Percentiles rank a stretch among this genome's conserved stretches.
Evolutionary conservation across 108 stramenopile genomes (phyloP).

Genomic region (Pseudonitzschia multiseries): DNA sequence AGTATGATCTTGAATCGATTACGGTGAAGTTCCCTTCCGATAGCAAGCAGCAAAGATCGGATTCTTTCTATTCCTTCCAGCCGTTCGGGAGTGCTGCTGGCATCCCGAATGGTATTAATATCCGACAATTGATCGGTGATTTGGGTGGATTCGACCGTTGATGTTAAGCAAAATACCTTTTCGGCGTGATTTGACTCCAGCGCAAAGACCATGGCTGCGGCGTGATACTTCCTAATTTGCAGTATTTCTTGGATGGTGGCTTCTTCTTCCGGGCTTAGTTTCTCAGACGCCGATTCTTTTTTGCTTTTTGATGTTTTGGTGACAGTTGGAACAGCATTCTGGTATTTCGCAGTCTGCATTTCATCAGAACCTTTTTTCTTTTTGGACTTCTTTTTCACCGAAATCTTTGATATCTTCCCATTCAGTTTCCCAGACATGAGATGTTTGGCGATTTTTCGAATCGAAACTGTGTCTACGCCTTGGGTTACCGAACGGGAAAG

Average conservation of each 20-base stretch:
- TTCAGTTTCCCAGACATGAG: constrained; percentile 18
- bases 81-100: neutral
- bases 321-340: neutral
- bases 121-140: neutral
- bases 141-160: constrained; percentile 1
- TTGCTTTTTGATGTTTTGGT: neutral
- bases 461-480: constrained; percentile 30
- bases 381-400: constrained; percentile 6
- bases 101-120: neutral
- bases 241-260: constrained; percentile 11
- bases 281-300: constrained; percentile 1
- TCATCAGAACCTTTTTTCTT: neutral
- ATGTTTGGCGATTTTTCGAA: constrained; percentile 34
- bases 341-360: neutral
- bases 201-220: constrained; percentile 36
- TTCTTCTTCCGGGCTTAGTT: constrained; percentile 22
- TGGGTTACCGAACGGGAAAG: constrained; percentile 19
- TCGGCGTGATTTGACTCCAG: constrained; percentile 27
- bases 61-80: constrained; percentile 17
- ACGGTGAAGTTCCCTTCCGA: constrained; percentile 22
- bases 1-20: constrained; percentile 3
- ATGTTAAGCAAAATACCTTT: constrained; percentile 30
- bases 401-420: constrained; percentile 16
- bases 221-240: constrained; percentile 29
- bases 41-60: constrained; percentile 27